Percentiles rank a stretch among this genome's conserved stretches.
phyloP scores from a whole-genome alignment of 805 yeast species.

The Blastobotrys parvus region DNA sequence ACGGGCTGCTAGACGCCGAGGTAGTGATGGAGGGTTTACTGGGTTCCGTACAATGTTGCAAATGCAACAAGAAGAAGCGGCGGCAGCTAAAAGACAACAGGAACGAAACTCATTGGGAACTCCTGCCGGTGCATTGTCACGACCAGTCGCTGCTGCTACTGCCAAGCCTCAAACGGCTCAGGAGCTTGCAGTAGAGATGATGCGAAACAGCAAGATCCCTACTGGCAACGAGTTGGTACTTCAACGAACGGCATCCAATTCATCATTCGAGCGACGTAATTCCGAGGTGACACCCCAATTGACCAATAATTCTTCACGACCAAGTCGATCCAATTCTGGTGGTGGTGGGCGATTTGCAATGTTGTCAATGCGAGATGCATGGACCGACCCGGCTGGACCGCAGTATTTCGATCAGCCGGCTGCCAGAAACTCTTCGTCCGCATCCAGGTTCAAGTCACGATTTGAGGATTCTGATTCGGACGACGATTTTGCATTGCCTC shows the following conservation, averaged over 20 bases:
- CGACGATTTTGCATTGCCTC: slow-evolving; percentile 17
- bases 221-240: not conserved
- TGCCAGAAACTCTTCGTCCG: not conserved
- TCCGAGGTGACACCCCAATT: too few relatives aligned
- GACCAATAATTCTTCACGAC: too few relatives aligned
- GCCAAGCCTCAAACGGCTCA: not conserved
- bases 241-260: not conserved
- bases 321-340: too few relatives aligned
- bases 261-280: not conserved
- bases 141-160: not conserved
- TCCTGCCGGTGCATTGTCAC: not conserved
- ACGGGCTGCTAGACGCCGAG: not conserved
- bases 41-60: not conserved
- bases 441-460: slow-evolving; percentile 22
- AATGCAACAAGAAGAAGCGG: not conserved
- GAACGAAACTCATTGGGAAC: not conserved
- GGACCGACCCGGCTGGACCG: not conserved
- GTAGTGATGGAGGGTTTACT: not conserved
- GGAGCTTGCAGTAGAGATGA: not conserved
- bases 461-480: slow-evolving; percentile 28
- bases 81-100: not conserved
- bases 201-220: not conserved
- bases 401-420: not conserved
- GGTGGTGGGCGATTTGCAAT: not conserved
- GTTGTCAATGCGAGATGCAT: not conserved